Conservation (phyloP, 2,329 filamentous ascomycete genomes). For the Mycocentrospora acerina region DNA sequence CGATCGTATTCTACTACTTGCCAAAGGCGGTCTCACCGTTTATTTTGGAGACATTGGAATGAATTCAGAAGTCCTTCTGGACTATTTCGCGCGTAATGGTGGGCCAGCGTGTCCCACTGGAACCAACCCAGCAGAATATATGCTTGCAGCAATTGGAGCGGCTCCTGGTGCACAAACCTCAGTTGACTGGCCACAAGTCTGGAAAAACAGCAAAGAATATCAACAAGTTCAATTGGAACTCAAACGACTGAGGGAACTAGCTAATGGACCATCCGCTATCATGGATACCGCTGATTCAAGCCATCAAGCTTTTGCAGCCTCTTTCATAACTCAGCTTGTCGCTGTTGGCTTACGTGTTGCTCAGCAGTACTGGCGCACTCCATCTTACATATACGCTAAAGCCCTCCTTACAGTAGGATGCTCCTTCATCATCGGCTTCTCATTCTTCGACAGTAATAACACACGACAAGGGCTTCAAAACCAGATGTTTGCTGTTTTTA, state of each 20-base stretch:
- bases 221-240: constrained; percentile 40
- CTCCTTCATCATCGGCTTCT: constrained; percentile 43
- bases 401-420: constrained; percentile 27
- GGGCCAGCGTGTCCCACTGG: constrained; percentile 62
- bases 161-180: constrained; percentile 25
- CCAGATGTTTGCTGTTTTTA: constrained; percentile 54
- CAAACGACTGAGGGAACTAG: constrained; percentile 41
- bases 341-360: constrained; percentile 46
- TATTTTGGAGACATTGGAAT: constrained; percentile 79
- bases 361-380: constrained; percentile 51
- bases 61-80: constrained; percentile 64
- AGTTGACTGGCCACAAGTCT: constrained; percentile 46
- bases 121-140: constrained; percentile 77
- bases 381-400: constrained; percentile 46
- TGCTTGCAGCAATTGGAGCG: constrained; percentile 56
- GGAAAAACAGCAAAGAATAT: constrained; percentile 33
- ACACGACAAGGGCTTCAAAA: constrained; percentile 48
- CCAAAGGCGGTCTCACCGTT: constrained; percentile 72
- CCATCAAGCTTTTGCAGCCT: constrained; percentile 47
- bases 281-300: constrained; percentile 48
- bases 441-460: constrained; percentile 43
- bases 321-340: constrained; percentile 35
- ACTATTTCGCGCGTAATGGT: constrained; percentile 73
- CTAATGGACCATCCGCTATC: constrained; percentile 25
- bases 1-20: constrained; percentile 74